phyloP scores from a whole-genome alignment of 1,284 basidiomycete species.

The Ustilago hordei region DNA sequence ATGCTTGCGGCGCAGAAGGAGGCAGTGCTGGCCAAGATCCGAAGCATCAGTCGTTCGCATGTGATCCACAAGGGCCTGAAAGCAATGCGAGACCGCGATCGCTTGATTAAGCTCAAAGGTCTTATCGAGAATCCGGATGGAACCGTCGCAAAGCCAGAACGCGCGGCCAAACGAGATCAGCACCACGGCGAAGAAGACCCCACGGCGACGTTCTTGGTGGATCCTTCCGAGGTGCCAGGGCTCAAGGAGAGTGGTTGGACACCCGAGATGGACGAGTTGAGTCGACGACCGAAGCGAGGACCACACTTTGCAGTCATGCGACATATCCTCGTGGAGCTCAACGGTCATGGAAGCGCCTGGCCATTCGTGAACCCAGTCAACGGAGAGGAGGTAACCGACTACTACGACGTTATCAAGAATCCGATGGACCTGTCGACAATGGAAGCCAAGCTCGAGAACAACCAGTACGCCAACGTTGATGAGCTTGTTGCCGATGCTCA shows the following conservation, averaged over 20 bases:
- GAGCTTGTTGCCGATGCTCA: constrained; percentile 82
- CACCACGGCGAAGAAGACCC: constrained; percentile 44
- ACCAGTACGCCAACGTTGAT: constrained; percentile 80
- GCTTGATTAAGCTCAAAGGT: constrained; percentile 48
- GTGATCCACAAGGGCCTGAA: constrained; percentile 85
- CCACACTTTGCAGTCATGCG: constrained; percentile 79
- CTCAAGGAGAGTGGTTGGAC: constrained; percentile 88
- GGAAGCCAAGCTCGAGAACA: constrained; percentile 88
- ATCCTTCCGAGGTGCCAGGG: constrained; percentile 62
- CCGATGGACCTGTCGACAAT: constrained; percentile 97
- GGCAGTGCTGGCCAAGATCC: constrained; percentile 80
- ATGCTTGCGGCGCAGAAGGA: constrained; percentile 87
- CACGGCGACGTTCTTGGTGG: constrained; percentile 54
- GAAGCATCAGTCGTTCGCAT: constrained; percentile 86
- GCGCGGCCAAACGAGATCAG: constrained; percentile 44
- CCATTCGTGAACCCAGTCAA: constrained; percentile 87
- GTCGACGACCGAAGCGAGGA: constrained; percentile 74
- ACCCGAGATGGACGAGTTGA: constrained; percentile 83
- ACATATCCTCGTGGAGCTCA: constrained; percentile 84
- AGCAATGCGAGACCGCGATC: constrained; percentile 78
- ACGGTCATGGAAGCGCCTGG: constrained; percentile 86
- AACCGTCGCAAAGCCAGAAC: constrained; percentile 50
- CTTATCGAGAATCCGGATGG: constrained; percentile 53
- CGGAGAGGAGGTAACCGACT: constrained; percentile 85
- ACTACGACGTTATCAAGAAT: constrained; percentile 87